phyloP scores from a whole-genome alignment of 257 asterid genomes.

The Forsythia suspensa region DNA sequence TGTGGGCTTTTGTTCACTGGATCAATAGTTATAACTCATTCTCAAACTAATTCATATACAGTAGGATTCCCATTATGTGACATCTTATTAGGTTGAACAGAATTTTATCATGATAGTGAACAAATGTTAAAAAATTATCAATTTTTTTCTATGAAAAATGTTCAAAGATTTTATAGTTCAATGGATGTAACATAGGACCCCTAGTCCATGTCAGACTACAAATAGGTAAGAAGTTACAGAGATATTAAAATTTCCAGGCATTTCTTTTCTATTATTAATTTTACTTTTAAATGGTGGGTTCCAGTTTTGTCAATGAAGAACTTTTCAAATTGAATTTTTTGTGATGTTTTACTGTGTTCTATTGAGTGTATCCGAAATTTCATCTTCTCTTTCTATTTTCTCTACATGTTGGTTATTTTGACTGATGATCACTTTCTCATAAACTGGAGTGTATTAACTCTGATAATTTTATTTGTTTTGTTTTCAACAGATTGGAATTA shows the following conservation, averaged over 20 bases:
- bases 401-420: neutral
- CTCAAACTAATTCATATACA: neutral
- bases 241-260: neutral
- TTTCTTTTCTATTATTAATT: neutral
- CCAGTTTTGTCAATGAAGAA: too few relatives aligned
- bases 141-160: neutral
- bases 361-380: too few relatives aligned
- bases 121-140: neutral
- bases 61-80: neutral
- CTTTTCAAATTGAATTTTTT: too few relatives aligned
- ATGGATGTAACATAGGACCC: neutral
- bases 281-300: neutral
- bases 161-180: neutral
- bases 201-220: neutral
- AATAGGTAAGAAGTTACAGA: neutral
- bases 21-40: neutral
- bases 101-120: neutral
- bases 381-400: neutral
- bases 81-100: neutral
- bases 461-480: neutral
- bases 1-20: neutral
- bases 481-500: constrained; percentile 58
- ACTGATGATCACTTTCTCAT: neutral
- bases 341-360: too few relatives aligned
- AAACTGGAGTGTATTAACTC: neutral